Conservation (phyloP, 2,329 filamentous ascomycete species). For the Diaporthe sp. region DNA sequence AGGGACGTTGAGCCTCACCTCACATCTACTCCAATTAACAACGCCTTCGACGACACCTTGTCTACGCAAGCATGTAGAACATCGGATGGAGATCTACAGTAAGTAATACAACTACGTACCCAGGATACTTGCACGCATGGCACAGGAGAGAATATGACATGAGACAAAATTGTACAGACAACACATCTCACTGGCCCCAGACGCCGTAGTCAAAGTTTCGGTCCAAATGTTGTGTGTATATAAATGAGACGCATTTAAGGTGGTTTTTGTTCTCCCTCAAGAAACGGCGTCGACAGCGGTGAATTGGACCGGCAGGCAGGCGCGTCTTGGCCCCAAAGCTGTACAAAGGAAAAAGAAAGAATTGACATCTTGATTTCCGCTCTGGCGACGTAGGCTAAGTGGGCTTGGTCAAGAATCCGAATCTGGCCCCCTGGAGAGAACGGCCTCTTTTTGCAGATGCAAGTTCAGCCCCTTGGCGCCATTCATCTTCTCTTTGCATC, state of each 20-base stretch:
- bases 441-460: neutral
- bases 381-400: slow-evolving; percentile 24
- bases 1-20: neutral
- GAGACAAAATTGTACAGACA: neutral
- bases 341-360: slow-evolving; percentile 36
- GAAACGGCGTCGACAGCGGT: slow-evolving; percentile 6
- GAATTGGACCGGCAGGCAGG: slow-evolving; percentile 10
- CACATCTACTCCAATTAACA: neutral
- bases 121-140: too few relatives aligned
- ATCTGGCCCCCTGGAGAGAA: neutral
- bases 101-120: neutral
- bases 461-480: neutral
- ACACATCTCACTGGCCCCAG: neutral
- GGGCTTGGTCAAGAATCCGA: slow-evolving; percentile 15
- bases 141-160: neutral
- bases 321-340: neutral
- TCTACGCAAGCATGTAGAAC: neutral
- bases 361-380: slow-evolving; percentile 26
- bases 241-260: slow-evolving; percentile 8
- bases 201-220: neutral
- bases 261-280: slow-evolving; percentile 9
- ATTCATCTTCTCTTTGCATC: neutral
- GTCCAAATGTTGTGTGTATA: slow-evolving; percentile 20
- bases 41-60: neutral
- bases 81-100: neutral